phyloP scores from a whole-genome alignment of 1,284 basidiomycete genomes.

The Kwoniella shivajii region DNA sequence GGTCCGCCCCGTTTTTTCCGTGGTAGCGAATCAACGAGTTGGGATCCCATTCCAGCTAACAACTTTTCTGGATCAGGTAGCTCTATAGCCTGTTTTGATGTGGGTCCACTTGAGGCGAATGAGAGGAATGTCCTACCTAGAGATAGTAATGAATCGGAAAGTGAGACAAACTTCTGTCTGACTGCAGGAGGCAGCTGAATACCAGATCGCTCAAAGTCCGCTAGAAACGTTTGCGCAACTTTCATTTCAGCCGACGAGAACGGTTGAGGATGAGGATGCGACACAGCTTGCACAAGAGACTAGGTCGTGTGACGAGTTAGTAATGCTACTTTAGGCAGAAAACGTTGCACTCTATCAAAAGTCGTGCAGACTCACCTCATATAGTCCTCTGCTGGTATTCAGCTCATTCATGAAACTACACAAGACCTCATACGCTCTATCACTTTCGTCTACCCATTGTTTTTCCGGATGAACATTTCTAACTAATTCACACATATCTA shows the following conservation, averaged over 20 bases:
- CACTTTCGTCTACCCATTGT: slow-evolving; percentile 79
- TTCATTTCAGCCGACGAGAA: slow-evolving; percentile 57
- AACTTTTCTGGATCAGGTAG: slow-evolving; percentile 46
- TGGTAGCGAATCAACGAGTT: slow-evolving; percentile 60
- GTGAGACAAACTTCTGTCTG: slow-evolving; percentile 78
- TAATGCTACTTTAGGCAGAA: background rate
- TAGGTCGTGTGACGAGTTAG: slow-evolving; percentile 10
- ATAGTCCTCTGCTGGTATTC: slow-evolving; percentile 92
- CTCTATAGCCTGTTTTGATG: slow-evolving; percentile 34
- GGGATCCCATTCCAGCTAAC: slow-evolving; percentile 47
- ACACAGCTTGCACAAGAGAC: slow-evolving; percentile 52
- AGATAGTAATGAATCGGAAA: slow-evolving; percentile 89
- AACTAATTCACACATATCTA: slow-evolving; percentile 92
- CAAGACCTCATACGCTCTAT: slow-evolving; percentile 84
- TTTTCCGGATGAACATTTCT: slow-evolving; percentile 89
- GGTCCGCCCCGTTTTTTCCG: slow-evolving; percentile 11
- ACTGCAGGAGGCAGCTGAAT: slow-evolving; percentile 81
- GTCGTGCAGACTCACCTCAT: slow-evolving; percentile 77
- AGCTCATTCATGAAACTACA: slow-evolving; percentile 98
- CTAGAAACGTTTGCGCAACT: slow-evolving; percentile 90
- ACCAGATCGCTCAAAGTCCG: slow-evolving; percentile 96
- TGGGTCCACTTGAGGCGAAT: slow-evolving; percentile 57
- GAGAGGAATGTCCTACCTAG: slow-evolving; percentile 82
- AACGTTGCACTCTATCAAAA: too few relatives aligned
- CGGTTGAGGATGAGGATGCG: slow-evolving; percentile 38